These are phyloP conservation scores for Sequoia sempervirens DNA, from an alignment of 75 land plant genomes.

Conservation along the genomic window DNA sequence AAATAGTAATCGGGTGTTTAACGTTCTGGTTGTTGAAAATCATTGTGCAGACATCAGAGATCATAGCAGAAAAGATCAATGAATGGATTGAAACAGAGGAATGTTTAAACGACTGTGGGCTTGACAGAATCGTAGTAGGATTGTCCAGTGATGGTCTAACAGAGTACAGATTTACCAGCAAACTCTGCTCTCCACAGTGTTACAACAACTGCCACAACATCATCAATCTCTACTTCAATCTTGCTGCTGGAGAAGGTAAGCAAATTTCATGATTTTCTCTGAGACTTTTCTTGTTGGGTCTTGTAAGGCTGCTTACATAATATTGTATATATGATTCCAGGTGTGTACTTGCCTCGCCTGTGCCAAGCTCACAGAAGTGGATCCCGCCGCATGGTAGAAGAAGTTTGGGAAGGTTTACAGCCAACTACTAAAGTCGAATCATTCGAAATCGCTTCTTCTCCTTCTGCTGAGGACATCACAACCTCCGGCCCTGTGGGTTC, in stretches of 20 bases:
- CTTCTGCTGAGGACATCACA: too few relatives aligned
- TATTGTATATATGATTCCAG: neutral
- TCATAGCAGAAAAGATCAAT: neutral
- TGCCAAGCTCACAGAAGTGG: slow-evolving; percentile 10
- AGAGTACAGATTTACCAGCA: slow-evolving; percentile 14
- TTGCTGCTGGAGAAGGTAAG: slow-evolving; percentile 38
- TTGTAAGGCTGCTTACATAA: too few relatives aligned
- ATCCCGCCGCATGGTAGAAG: slow-evolving; percentile 4
- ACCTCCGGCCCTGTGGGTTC: too few relatives aligned
- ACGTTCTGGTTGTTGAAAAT: too few relatives aligned
- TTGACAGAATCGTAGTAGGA: slow-evolving; percentile 22
- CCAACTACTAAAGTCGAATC: too few relatives aligned
- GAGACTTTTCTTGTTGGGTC: neutral
- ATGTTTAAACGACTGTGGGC: slow-evolving; percentile 29
- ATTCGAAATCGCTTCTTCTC: too few relatives aligned
- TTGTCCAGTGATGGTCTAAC: slow-evolving; percentile 25
- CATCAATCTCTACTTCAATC: slow-evolving; percentile 29
- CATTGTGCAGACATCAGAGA: neutral
- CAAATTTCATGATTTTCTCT: neutral
- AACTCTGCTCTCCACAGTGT: slow-evolving; percentile 25
- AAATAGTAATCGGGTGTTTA: too few relatives aligned
- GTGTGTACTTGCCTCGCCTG: slow-evolving; percentile 13
- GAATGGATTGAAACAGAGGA: neutral
- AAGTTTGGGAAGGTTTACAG: neutral
- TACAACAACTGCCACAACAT: slow-evolving; percentile 37